Conservation (phyloP, 163 green algal species). For the Chloromonas sp. region DNA sequence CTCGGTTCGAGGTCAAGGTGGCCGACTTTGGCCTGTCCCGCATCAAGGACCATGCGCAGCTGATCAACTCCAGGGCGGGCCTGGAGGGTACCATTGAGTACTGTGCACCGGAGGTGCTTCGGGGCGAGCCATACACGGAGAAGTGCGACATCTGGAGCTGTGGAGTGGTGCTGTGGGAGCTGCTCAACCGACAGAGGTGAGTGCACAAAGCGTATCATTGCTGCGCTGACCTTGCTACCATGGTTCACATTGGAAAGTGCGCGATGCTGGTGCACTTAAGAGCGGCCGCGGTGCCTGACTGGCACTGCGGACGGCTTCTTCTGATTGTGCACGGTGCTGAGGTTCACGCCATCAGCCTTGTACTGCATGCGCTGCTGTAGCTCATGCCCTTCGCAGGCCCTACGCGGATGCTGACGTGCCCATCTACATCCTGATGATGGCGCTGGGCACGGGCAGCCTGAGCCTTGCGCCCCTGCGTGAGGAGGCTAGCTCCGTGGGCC, state of each 20-base stretch:
- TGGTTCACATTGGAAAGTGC: not conserved
- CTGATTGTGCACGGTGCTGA: too few species aligned
- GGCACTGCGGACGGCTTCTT: not conserved
- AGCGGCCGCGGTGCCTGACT: not conserved
- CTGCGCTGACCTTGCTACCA: not conserved
- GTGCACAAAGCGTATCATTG: not conserved
- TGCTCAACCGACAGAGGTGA: constrained; percentile 23
- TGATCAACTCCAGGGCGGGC: constrained; percentile 37
- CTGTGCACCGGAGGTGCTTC: constrained; percentile 66
- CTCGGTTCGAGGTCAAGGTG: constrained; percentile 67
- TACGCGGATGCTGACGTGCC: constrained; percentile 29
- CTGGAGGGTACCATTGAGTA: constrained; percentile 59
- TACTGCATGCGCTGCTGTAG: not conserved
- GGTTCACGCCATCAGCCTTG: not conserved
- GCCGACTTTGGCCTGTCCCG: constrained; percentile 82
- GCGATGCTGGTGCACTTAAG: not conserved
- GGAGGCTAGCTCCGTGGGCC: constrained; percentile 1
- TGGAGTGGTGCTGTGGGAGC: constrained; percentile 49
- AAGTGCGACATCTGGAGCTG: constrained; percentile 55
- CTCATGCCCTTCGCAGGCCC: constrained; percentile 4
- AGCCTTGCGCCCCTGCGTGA: constrained; percentile 18
- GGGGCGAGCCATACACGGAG: constrained; percentile 80
- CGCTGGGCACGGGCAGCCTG: constrained; percentile 27
- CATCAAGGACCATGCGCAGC: constrained; percentile 57
- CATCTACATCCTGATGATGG: constrained; percentile 33